A percentile compares a stretch with the other conserved stretches of the same genome.
These are phyloP conservation scores for Phalaenopsis aphrodite DNA, from an alignment of 106 monocot species.

Conservation along the genomic window DNA sequence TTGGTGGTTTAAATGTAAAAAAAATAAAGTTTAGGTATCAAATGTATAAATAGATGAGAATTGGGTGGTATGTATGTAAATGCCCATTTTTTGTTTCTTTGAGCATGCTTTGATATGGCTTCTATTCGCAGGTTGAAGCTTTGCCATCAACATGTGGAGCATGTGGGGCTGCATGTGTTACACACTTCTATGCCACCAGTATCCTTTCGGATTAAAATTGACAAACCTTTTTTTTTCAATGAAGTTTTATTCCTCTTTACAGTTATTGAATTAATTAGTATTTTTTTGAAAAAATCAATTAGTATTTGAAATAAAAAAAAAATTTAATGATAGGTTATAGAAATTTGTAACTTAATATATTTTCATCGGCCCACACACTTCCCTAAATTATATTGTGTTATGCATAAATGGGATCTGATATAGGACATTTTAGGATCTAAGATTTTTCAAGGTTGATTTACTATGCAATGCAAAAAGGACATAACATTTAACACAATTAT, in stretches of 20 bases:
- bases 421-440: not conserved
- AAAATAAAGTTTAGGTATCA: too few species aligned
- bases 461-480: not conserved
- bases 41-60: too few species aligned
- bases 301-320: too few species aligned
- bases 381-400: not conserved
- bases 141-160: conserved; percentile 95
- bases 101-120: not conserved
- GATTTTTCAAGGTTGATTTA: not conserved
- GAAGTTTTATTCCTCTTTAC: not conserved
- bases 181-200: conserved; percentile 79
- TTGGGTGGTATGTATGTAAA: too few species aligned
- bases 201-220: conserved; percentile 44
- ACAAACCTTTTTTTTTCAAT: not conserved
- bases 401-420: not conserved
- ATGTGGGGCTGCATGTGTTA: conserved; percentile 67
- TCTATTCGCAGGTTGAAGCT: conserved; percentile 51
- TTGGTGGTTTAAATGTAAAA: too few species aligned
- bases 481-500: not conserved
- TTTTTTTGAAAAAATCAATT: not conserved
- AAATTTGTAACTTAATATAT: not conserved
- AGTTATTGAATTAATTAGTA: not conserved
- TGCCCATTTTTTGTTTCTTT: not conserved
- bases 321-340: not conserved
- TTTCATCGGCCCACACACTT: not conserved